Evolutionary conservation across 164 flowering plant species (phyloP), one percentile per base, ranked within the genome.

Genomic region (Piper longum): DNA sequence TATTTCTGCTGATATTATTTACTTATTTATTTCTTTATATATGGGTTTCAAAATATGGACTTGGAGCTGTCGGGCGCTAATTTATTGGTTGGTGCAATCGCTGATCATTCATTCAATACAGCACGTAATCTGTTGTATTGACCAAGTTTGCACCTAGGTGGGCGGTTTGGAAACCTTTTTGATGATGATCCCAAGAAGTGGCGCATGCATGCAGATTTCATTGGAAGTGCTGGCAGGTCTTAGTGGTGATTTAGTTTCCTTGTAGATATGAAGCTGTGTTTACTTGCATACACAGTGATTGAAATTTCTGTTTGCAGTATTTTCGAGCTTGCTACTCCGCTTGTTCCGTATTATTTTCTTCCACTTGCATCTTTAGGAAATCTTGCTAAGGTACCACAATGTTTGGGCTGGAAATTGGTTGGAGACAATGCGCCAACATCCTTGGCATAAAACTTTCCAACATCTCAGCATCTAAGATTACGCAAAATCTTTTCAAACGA

Each of bases 1-100:
- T n/a, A 40, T 59, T 40, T 61, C 5, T 6, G 26, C 17, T 66
- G 62, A 4, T 62, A 65, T 67, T 54, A 16, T 42, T 56, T 13
- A 26, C 36, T 26, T 26, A 26, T 26, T 26, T 0, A 26, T 59
- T 59, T 67, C 48, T 76, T 44, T 68, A 69, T 81, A 92, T 96
- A 83, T 92, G 98, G 98, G 93, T 92, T 56, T 89, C 89, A 69
- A 92, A 92, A 82, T 96, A 92, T 79, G 98, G 98, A 69, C 86
- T 92, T 73, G 96, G 98, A 75, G 87, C 98, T 75, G 66, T 92
- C 69, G 96, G 98, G 56, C 96, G 98, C 69, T 72, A 89, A 61
- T 80, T 92, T 63, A 89, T 92, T 63, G 98, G 98, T 89, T 66
- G 76, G 86, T 5, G 64, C 60, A 71, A 61, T 70, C 63, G 43